These are phyloP conservation scores for Wakefieldia striispora DNA, from an alignment of 768 basidiomycete species.

Conservation along the genomic window DNA sequence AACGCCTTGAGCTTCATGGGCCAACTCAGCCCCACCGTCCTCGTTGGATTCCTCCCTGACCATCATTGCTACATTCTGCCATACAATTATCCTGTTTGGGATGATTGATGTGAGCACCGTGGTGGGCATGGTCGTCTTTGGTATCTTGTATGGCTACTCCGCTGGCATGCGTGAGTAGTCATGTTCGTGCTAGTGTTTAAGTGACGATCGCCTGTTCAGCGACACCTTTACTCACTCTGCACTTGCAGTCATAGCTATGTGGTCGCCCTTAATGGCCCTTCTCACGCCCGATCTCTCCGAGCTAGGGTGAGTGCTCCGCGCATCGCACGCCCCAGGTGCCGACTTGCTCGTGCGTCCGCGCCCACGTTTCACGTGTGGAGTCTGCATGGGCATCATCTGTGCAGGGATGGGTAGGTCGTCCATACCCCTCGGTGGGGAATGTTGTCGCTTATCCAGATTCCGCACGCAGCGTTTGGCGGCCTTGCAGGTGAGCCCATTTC, in stretches of 20 bases:
- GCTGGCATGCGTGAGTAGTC: constrained; percentile 44
- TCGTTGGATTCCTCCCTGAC: constrained; percentile 37
- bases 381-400: constrained; percentile 50
- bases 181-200: too few species aligned
- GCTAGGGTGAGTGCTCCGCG: constrained; percentile 39
- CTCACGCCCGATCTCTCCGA: constrained; percentile 49
- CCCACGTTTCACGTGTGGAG: constrained; percentile 13
- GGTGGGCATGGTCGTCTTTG: constrained; percentile 41
- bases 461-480: constrained; percentile 20
- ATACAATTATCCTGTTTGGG: constrained; percentile 43
- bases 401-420: constrained; percentile 39
- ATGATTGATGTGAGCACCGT: constrained; percentile 43
- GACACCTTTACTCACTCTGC: background rate
- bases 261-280: constrained; percentile 44
- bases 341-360: too few species aligned
- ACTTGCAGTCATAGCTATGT: constrained; percentile 35
- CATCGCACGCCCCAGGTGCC: background rate
- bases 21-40: constrained; percentile 46
- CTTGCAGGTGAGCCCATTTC: constrained; percentile 12
- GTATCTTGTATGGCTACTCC: constrained; percentile 50
- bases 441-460: too few species aligned
- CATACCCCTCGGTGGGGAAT: background rate
- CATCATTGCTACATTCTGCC: constrained; percentile 36
- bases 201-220: background rate
- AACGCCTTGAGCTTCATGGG: constrained; percentile 57